Conservation (phyloP, 106 monocot genomes). For the Allium fistulosum region DNA sequence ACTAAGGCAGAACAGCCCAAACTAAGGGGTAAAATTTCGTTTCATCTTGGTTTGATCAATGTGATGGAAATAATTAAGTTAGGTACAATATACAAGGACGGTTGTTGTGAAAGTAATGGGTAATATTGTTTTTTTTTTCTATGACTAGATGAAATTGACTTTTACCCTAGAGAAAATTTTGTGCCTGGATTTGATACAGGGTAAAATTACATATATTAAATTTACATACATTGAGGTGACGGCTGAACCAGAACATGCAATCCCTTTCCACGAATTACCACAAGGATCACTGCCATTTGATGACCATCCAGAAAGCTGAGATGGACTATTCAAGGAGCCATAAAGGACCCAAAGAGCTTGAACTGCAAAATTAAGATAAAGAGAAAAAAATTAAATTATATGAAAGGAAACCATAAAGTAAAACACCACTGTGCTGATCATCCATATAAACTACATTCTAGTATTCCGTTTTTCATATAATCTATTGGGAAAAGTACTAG, state of each 20-base stretch:
- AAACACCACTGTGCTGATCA: neutral
- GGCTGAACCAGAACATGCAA: conserved; percentile 46
- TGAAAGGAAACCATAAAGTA: neutral
- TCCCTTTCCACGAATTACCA: conserved; percentile 53
- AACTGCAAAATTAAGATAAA: conserved; percentile 20
- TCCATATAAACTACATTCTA: neutral
- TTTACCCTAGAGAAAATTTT: neutral
- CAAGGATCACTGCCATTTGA: conserved; percentile 57
- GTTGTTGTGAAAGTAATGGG: no score
- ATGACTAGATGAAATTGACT: no score
- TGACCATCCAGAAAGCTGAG: conserved; percentile 55
- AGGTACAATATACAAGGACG: no score
- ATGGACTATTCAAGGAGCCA: conserved; percentile 34
- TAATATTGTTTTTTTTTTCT: no score
- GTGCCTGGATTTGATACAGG: neutral
- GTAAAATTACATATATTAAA: neutral
- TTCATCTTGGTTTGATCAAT: no score
- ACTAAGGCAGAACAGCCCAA: no score
- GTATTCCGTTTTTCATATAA: neutral
- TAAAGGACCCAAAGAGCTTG: conserved; percentile 41
- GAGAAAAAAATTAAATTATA: neutral
- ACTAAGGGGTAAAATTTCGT: no score
- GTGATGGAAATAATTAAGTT: no score
- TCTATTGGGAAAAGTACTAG: neutral
- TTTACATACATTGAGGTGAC: conserved; percentile 48